Percentiles rank a stretch among this genome's conserved stretches.
These are phyloP conservation scores for Suillus ampliporus DNA, from an alignment of 768 basidiomycete species.

Conservation along the genomic window DNA sequence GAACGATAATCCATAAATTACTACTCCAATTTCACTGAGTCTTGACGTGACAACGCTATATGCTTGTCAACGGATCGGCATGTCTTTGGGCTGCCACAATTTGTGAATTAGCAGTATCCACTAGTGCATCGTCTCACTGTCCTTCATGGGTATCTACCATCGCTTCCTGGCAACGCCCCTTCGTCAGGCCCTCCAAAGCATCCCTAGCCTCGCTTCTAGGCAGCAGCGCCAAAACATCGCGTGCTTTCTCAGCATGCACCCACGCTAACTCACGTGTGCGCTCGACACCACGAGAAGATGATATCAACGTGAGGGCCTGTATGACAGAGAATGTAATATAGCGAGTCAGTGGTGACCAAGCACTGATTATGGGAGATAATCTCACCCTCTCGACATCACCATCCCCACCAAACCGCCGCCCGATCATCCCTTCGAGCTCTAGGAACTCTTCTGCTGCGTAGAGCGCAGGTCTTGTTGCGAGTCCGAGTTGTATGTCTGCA, in stretches of 20 bases:
- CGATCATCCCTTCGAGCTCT: conserved; percentile 76
- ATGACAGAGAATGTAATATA: background rate
- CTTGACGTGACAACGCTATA: no score
- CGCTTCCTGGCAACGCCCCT: conserved; percentile 66
- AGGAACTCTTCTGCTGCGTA: conserved; percentile 89
- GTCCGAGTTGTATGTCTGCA: conserved; percentile 80
- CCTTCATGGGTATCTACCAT: conserved; percentile 38
- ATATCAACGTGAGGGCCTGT: conserved; percentile 72
- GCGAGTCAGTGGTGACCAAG: background rate
- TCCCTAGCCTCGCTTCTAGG: conserved; percentile 82
- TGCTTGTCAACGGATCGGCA: no score
- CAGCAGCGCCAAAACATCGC: conserved; percentile 63
- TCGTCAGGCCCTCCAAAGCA: conserved; percentile 76
- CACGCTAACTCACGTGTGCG: conserved; percentile 80
- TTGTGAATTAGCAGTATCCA: no score
- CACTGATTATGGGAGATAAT: background rate
- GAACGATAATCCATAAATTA: no score
- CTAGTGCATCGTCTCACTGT: no score
- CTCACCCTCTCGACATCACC: conserved; percentile 85
- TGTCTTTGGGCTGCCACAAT: no score
- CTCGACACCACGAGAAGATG: conserved; percentile 71
- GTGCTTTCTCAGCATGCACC: conserved; percentile 79
- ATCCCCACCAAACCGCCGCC: conserved; percentile 72
- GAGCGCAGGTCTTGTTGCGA: conserved; percentile 85
- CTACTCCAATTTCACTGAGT: no score